Percentiles rank a stretch among this genome's conserved stretches.
These are phyloP conservation scores for Castanopsis chinensis DNA, from an alignment of 306 rosid species.

Conservation along the genomic window DNA sequence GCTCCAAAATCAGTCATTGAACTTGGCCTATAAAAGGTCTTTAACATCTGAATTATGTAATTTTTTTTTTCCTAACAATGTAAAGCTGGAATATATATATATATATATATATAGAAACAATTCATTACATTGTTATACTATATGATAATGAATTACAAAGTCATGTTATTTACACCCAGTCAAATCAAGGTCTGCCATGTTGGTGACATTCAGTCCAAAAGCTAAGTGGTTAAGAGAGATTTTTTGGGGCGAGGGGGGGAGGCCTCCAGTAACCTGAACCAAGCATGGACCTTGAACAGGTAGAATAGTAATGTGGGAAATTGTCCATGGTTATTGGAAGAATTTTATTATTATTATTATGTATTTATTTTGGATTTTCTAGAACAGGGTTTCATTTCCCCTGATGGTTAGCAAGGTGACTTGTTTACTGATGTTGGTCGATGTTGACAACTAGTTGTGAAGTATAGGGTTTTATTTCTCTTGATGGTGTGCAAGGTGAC, in stretches of 20 bases:
- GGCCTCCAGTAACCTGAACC: neutral
- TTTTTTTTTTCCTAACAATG: neutral
- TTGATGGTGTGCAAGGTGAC: too few relatives aligned
- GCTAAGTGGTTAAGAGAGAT: neutral
- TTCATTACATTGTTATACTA: neutral
- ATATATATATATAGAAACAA: neutral
- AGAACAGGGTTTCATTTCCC: too few relatives aligned
- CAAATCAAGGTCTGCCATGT: neutral
- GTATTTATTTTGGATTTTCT: too few relatives aligned
- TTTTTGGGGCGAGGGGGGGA: too few relatives aligned
- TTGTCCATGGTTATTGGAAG: too few relatives aligned
- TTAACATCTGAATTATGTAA: neutral
- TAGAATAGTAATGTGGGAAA: neutral
- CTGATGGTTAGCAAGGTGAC: too few relatives aligned
- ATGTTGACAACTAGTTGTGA: too few relatives aligned
- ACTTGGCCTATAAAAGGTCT: conserved; percentile 1
- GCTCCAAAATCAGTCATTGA: conserved; percentile 7
- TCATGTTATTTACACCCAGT: neutral
- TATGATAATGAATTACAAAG: neutral
- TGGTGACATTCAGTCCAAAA: neutral
- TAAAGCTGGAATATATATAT: neutral
- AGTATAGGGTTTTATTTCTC: too few relatives aligned
- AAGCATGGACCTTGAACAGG: neutral
- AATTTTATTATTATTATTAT: too few relatives aligned
- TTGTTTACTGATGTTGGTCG: too few relatives aligned